Percentiles rank a stretch among this genome's conserved stretches.
Evolutionary conservation across 1,284 basidiomycete genomes (phyloP).

Genomic region (Meripilus lineatus): DNA sequence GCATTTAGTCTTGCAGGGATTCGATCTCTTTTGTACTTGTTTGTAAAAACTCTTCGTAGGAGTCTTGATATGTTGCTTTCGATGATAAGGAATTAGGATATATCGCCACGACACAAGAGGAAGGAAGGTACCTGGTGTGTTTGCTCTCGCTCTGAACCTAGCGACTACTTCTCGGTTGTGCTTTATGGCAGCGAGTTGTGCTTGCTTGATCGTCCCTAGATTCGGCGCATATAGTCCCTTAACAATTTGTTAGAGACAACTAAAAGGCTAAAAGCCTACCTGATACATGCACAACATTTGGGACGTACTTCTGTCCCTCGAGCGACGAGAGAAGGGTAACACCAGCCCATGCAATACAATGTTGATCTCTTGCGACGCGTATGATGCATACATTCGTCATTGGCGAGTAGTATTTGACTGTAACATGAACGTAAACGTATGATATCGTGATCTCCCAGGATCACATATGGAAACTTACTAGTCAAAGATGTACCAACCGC

Average conservation of each 20-base stretch:
- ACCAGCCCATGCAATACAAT: conserved; percentile 69
- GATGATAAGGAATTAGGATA: background rate
- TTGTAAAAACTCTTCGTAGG: conserved; percentile 52
- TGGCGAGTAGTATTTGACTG: conserved; percentile 81
- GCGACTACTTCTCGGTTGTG: conserved; percentile 69
- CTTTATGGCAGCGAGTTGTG: conserved; percentile 65
- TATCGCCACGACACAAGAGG: conserved; percentile 6
- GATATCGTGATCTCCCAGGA: background rate
- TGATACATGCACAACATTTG: conserved; percentile 70
- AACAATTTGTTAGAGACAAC: background rate
- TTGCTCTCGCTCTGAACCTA: conserved; percentile 48
- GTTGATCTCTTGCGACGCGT: conserved; percentile 71
- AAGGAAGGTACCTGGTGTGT: conserved; percentile 47
- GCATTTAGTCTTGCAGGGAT: conserved; percentile 53
- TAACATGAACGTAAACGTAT: background rate
- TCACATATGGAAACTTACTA: conserved; percentile 35
- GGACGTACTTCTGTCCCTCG: conserved; percentile 53
- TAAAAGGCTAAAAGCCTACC: conserved; percentile 38
- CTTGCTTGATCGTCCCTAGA: conserved; percentile 75
- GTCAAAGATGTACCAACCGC: conserved; percentile 62
- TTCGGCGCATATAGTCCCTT: too few species aligned
- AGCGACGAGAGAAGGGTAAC: conserved; percentile 59
- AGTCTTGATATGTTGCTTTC: conserved; percentile 51
- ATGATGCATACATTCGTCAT: conserved; percentile 74
- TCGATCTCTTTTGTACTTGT: conserved; percentile 57